These are phyloP conservation scores for Zopfia rhizophila DNA, from an alignment of 2,329 filamentous ascomycete genomes.

Conservation along the genomic window DNA sequence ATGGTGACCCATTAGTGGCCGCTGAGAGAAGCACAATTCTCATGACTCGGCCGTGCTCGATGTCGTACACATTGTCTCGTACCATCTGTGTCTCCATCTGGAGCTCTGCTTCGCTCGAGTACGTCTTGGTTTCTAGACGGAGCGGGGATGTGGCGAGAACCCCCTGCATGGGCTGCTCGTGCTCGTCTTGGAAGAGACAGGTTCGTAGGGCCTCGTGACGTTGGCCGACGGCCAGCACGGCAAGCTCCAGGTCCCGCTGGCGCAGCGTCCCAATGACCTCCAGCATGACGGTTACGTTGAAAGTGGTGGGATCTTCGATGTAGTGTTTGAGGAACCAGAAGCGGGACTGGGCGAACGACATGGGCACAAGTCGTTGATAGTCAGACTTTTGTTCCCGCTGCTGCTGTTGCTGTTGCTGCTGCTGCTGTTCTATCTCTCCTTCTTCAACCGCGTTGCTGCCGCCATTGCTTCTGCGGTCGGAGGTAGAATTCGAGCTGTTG, in stretches of 20 bases:
- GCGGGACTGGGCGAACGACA: slow-evolving; percentile 28
- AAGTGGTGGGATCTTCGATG: slow-evolving; percentile 20
- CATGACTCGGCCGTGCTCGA: slow-evolving; percentile 34
- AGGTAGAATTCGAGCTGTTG: no score
- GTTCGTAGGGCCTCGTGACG: slow-evolving; percentile 11
- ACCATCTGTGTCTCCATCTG: slow-evolving; percentile 5
- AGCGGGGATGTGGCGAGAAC: slow-evolving; percentile 8
- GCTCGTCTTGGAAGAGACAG: slow-evolving; percentile 10
- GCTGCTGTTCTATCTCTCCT: no score
- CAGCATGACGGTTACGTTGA: slow-evolving; percentile 17
- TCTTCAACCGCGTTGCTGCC: no score
- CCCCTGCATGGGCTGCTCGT: slow-evolving; percentile 3
- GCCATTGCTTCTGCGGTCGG: no score
- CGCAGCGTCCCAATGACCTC: no score
- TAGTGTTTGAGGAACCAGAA: slow-evolving; percentile 19
- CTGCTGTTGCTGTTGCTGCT: no score
- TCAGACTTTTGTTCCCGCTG: no score
- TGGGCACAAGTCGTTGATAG: no score
- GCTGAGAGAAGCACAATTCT: slow-evolving; percentile 27
- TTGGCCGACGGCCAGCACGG: neutral
- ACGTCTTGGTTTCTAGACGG: slow-evolving; percentile 1
- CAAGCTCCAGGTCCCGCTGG: neutral
- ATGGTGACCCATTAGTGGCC: neutral
- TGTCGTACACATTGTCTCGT: slow-evolving; percentile 24
- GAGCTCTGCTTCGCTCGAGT: slow-evolving; percentile 4